Percentiles rank a stretch among this genome's conserved stretches.
phyloP scores from a whole-genome alignment of 176 grass and related monocot genomes.

The Alopecurus myosuroides region DNA sequence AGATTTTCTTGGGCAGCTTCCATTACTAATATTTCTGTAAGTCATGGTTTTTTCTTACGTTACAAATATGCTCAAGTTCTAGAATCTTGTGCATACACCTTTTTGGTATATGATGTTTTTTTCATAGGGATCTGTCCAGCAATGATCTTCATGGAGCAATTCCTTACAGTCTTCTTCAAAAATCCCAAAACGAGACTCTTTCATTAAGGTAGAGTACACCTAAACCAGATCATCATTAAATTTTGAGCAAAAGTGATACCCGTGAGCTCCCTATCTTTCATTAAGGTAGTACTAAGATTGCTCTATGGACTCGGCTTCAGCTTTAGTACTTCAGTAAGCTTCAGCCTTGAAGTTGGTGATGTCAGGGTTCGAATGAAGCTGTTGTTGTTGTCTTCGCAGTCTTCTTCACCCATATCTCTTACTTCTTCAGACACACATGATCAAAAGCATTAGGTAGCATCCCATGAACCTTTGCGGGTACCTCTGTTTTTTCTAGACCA shows the following conservation, averaged over 20 bases:
- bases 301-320: too few relatives aligned
- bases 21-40: slow-evolving; percentile 51
- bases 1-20: slow-evolving; percentile 39
- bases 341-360: too few relatives aligned
- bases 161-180: slow-evolving; percentile 44
- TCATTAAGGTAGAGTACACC: slow-evolving; percentile 30
- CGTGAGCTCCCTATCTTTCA: background rate
- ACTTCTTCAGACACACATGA: too few relatives aligned
- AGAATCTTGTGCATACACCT: background rate
- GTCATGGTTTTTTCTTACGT: slow-evolving; percentile 1
- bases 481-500: background rate
- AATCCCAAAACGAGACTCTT: slow-evolving; percentile 32
- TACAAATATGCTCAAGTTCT: background rate
- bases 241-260: background rate
- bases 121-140: slow-evolving; percentile 54
- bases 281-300: too few relatives aligned
- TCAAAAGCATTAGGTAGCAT: too few relatives aligned
- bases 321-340: too few relatives aligned
- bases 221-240: background rate
- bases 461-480: background rate
- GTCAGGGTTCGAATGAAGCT: too few relatives aligned
- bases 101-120: background rate
- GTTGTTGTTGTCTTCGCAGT: too few relatives aligned
- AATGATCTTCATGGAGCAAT: slow-evolving; percentile 49
- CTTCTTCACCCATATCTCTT: too few relatives aligned